Evolutionary conservation across 371 early-diverging fungal species (phyloP), one percentile per base, ranked within the genome.

Genomic region (Haplosporangium sp.): DNA sequence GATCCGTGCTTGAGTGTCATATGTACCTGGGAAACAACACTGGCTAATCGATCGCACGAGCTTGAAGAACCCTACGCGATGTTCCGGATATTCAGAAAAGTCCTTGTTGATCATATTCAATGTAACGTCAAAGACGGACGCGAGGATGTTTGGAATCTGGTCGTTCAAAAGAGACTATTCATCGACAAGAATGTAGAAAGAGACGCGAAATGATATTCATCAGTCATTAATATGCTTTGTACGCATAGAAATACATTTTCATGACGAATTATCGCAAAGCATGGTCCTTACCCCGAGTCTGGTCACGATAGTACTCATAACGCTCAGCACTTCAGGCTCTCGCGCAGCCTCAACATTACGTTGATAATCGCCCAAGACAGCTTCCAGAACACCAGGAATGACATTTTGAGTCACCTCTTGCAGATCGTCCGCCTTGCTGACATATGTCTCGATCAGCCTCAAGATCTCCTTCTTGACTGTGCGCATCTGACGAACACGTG

Each of bases 91-190:
- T 74, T 97, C 98, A 20, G 95, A 86, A 84, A 98, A 97, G 83
- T 99, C 96, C 83, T 95, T 95, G 84, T 95, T 98, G 79, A 99
- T 98, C 98, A 98, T 98, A 81, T 92, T 93, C 80, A 99, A 83
- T 0, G 99, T 99, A 70, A 94, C 94, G 79, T 94, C 95, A 71
- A 99, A 97, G 21, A 98, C 94, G 5, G 94, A 91, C 69, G 96
- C 95, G 65, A 99, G 86, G 59, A 99, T 94, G 45, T 86, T 74
- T 7, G 91, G 90, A 48, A 99, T 87, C 69, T 92, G 89, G 63
- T 94, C 93, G 10, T 92, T 90, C 84, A 98, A 88, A 59, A 92
- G 80, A 0, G 83, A 61, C 93, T 93, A 67, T 23, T 29, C 11
- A 12, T 12, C 52, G 10, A 9, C 36, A 59, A 59, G 41, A 29